Evolutionary conservation across 176 grass and related monocot species (phyloP).

Genomic region (Carex littledalei): DNA sequence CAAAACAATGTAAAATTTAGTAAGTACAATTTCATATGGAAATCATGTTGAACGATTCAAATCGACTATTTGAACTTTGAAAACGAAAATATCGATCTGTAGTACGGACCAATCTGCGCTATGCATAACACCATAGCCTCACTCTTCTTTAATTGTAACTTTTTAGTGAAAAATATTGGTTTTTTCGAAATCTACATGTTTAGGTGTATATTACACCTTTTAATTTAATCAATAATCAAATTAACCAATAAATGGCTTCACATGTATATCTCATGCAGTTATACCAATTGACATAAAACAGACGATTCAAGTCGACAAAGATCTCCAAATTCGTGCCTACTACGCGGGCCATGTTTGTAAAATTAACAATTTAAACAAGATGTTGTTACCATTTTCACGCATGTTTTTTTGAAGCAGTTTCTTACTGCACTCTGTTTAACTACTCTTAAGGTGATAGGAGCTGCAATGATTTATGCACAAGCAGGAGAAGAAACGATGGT

Average conservation of each 20-base stretch:
- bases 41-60: no score
- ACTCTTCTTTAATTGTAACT: neutral
- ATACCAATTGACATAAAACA: conserved; percentile 87
- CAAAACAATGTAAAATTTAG: no score
- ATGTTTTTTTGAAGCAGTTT: neutral
- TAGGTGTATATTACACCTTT: neutral
- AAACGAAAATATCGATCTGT: no score
- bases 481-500: conserved; percentile 68
- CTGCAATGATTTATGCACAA: conserved; percentile 94
- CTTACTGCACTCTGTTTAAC: conserved; percentile 14
- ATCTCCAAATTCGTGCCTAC: conserved; percentile 83
- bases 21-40: no score
- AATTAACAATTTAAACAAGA: neutral
- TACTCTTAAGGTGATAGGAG: conserved; percentile 70
- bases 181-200: neutral
- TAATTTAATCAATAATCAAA: neutral
- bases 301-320: conserved; percentile 81
- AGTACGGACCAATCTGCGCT: no score
- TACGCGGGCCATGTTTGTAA: conserved; percentile 94
- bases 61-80: no score
- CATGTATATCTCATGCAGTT: conserved; percentile 40
- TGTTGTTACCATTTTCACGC: neutral
- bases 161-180: neutral
- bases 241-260: neutral
- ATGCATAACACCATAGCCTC: no score